Base-by-base conservation (phyloP, 306 rosid species). In the Lupinus albus region DNA sequence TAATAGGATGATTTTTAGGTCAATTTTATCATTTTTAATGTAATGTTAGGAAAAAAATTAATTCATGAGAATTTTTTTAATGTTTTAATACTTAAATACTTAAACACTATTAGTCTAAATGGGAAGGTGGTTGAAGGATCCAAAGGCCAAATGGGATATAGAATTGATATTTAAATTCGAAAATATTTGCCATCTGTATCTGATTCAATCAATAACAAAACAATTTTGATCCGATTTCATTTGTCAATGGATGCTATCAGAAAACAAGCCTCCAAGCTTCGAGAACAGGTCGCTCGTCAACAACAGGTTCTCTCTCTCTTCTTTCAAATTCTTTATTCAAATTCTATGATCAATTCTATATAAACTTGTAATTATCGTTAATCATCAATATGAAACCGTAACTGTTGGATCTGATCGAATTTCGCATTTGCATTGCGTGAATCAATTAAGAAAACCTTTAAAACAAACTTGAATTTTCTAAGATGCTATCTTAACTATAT, bases 281-380 rank as follows among this genome's bases (percentile, higher is more conserved):
- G 98, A 68, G 98, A 92, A 80, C 98, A 92, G 74, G 98, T 92
- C 84, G 91, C 98, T 63, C 81, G 98, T 65, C 96, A 89, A 69
- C 96, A 89, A 54, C 98, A 92, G 95, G 98, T 91, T 80, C 50
- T 62, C 65, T 48, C 55, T 62, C 64, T 70, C 60, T 25, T 77
- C 54, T 49, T 76, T 65, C 73, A 12, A 41, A 28, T 48, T 30
- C 68, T 1, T 25, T 25, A 25, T 3, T 25, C 30, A 0, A 25
- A 25, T 25, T 36, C 9, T 36, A 1, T 36, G 9, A 36, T 36
- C 41, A 36, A 36, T 36, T 36, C 41, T 7, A 36, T 36, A 8
- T 36, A 36, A 38, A 8, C 44, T 38, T 20, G 53, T 33, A 10
- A 36, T 55, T 68, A 25, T 61, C 52, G 46, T 68, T 80, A 42